Base-by-base conservation (phyloP, 2,329 filamentous ascomycete species). In the Boeremia lycopersici region DNA sequence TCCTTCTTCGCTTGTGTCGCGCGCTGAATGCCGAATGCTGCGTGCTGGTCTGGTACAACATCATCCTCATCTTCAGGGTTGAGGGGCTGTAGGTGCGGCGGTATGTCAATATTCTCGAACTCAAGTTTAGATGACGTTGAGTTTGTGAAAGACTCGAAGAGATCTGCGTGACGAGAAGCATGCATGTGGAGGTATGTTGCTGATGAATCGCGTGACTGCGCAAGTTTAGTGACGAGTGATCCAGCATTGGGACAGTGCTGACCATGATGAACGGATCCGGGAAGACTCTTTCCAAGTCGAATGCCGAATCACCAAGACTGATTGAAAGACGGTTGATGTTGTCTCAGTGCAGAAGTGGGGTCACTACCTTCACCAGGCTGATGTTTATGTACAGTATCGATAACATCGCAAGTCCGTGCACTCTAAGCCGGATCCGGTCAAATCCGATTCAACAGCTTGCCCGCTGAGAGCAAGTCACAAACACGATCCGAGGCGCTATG, bases 51-150 rank as follows among this genome's bases (percentile, higher is more conserved):
- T 0, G 91, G 90, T 4, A 95, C 90, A 4, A 95, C 89, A 69
- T 95, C 90, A 70, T 95, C 91, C 76, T 95, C 90, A 72, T 95
- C 90, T 74, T 95, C 90, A 0, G 91, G 90, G 72, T 95, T 93
- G 69, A 92, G 82, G 35, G 90, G 91, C 72, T 91, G 89, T 71
- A 92, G 86, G 59, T 91, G 85, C 7, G 86, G 86, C 30, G 89
- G 86, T n/a, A 96, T 89, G 74, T 90, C 89, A 71, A 95, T 90
- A 52, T 93, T 89, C 76, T 95, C 90, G 57, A 77, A 73, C 6
- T 65, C 48, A 23, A 74, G 68, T 15, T 68, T 61, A 1, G 64
- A 72, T 3, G 57, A 67, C 9, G 64, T 68, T 7, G 67, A 61
- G 59, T 76, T 68, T 5, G 76, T 79, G 70, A 81, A 81, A 59